phyloP scores from a whole-genome alignment of 768 basidiomycete species.

The Lactifluus echinatus region DNA sequence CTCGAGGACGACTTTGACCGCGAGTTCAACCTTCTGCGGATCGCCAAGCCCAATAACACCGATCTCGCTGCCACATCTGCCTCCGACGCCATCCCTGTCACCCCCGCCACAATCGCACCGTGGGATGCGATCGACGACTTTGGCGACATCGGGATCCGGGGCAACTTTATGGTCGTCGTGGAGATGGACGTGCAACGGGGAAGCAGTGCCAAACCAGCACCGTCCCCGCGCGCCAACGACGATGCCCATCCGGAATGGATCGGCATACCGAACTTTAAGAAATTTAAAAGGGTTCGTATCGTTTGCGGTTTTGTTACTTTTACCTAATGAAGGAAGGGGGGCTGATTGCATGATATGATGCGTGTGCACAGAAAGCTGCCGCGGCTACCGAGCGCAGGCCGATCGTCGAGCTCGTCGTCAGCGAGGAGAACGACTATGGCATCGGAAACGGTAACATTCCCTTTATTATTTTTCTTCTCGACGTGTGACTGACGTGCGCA shows the following conservation, averaged over 20 bases:
- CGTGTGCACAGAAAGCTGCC: conserved; percentile 23
- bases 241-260: conserved; percentile 29
- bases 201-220: conserved; percentile 9
- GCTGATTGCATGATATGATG: too few species aligned
- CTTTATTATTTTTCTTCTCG: background rate
- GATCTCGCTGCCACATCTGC: background rate
- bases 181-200: conserved; percentile 42
- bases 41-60: conserved; percentile 44
- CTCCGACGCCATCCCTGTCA: background rate
- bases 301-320: conserved; percentile 27
- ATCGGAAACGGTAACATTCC: conserved; percentile 37
- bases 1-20: conserved; percentile 60
- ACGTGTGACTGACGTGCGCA: background rate
- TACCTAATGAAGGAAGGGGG: too few species aligned
- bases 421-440: conserved; percentile 46
- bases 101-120: conserved; percentile 29
- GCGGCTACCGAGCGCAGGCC: conserved; percentile 19
- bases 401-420: conserved; percentile 43
- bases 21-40: conserved; percentile 65
- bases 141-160: conserved; percentile 50
- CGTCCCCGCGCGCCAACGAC: background rate
- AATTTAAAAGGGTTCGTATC: conserved; percentile 53
- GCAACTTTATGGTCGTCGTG: conserved; percentile 70
- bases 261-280: conserved; percentile 57
- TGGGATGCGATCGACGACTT: conserved; percentile 57